Evolutionary conservation across 164 flowering plant genomes (phyloP), one percentile per base, ranked within the genome.

Genomic region (Aristolochia californica): DNA sequence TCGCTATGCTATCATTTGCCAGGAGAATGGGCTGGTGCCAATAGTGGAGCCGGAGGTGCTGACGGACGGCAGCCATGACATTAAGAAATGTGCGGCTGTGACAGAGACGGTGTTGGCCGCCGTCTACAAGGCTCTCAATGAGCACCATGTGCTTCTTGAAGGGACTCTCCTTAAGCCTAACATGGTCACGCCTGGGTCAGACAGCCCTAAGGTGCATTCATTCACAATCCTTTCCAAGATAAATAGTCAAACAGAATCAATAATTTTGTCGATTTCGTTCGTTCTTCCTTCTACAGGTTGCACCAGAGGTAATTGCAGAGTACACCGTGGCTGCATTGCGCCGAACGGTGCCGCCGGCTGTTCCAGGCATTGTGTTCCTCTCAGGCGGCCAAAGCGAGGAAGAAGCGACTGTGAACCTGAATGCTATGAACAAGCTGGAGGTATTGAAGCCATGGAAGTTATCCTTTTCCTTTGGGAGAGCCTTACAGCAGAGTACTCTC

Each of bases 361-460:
- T 88, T 22, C 96, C 96, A 0, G 91, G 89, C 34, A 74, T 88
- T 2, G 88, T 88, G 74, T 88, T 88, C 61, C 49, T 83, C 21
- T 88, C 91, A 0, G 93, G 93, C 0, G 90, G 93, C 16, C 96
- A 85, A 56, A 85, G 93, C 28, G 93, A 88, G 77, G 96, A 83
- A 59, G 80, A 88, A 60, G 96, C 96, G 18, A 85, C 91, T 0
- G 57, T 68, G 57, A 88, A 88, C 58, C 75, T 88, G 23, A 70
- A 82, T 45, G 96, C 93, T 1, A 88, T 85, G 85, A 88, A 85
- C 66, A 81, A 80, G 71, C 47, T 83, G 65, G 78, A 82, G 0
- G 88, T 83, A 57, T 38, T 79, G 74, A 88, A 85, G 79, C 96
- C 93, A 56, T 88, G 96, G 96, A 80, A 86, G 0, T 72, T 85